Evolutionary conservation across 2,329 filamentous ascomycete species (phyloP).

Genomic region (Cercospora sp.): DNA sequence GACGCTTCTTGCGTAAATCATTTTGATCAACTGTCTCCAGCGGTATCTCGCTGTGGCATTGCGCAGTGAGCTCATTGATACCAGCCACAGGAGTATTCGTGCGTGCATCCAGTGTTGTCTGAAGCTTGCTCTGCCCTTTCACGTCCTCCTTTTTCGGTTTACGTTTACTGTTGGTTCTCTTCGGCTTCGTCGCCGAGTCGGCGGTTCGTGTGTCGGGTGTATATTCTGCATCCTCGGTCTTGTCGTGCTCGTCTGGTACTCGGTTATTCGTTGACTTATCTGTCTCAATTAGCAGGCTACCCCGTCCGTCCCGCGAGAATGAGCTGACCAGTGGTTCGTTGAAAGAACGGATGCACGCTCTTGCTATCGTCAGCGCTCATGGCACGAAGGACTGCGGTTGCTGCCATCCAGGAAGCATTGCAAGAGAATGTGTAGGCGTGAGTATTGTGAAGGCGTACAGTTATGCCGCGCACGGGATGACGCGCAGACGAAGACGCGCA

Average conservation of each 20-base stretch:
- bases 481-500: slow-evolving; percentile 3
- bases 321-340: slow-evolving; percentile 24
- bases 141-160: slow-evolving; percentile 22
- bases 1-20: slow-evolving; percentile 41
- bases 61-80: background rate
- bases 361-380: slow-evolving; percentile 32
- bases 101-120: slow-evolving; percentile 35
- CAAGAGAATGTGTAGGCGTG: background rate
- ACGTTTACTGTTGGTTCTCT: slow-evolving; percentile 20
- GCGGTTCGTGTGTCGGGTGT: background rate
- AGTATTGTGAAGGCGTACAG: background rate
- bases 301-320: background rate
- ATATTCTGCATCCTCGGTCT: background rate
- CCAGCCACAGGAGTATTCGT: slow-evolving; percentile 27
- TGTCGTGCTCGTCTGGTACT: background rate
- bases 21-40: slow-evolving; percentile 24
- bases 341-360: slow-evolving; percentile 39
- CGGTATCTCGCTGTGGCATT: background rate
- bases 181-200: slow-evolving; percentile 18
- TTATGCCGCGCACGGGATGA: slow-evolving; percentile 1
- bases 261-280: background rate
- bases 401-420: slow-evolving; percentile 28
- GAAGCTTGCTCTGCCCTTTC: slow-evolving; percentile 29
- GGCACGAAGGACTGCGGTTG: slow-evolving; percentile 25
- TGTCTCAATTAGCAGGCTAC: slow-evolving; percentile 13